Base-by-base conservation (phyloP, 148 eudicot genomes). In the Suaeda aralocaspica region DNA sequence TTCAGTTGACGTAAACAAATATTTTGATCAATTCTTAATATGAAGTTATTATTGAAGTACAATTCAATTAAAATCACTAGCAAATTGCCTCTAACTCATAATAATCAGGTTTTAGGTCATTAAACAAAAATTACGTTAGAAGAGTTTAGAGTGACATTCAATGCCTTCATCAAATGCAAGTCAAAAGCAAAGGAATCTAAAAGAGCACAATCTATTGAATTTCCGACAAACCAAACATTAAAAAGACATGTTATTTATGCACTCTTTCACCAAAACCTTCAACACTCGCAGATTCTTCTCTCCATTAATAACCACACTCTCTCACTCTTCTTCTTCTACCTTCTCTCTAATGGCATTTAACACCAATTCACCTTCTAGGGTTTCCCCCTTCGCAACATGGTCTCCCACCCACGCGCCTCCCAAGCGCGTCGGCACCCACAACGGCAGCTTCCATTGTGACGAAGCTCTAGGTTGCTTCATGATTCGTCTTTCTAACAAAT, bases 401-500 rank as follows among this genome's bases (percentile, higher is more conserved):
- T 80, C 83, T 18, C 73, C 84, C 18, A 22, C 66, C 28, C 51
- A 56, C 77, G 28, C 78, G 52, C 72, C 80, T 5, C 56, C 49
- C 1, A 82, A 82, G 83, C 84, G 89, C 24, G 83, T 91, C 8
- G 97, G 92, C 36, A 89, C 97, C 31, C 97, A 92, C 82, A 84
- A 92, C 39, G 97, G 95, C 0, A 89, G 92, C 83, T 92, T 92
- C 73, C 97, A 92, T 77, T 92, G 95, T 64, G 97, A 92, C 42
- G 97, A 92, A 72, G 97, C 97, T 25, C 86, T 92, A 7, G 97
- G 89, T 14, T 92, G 95, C 84, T 92, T 92, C 81, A 92, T 92
- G 95, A 89, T 92, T 82, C 92, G 92, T 41, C 92, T 87, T 69
- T 84, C 97, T 29, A 28, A 70, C 33, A 87, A 84, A 70, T 92